Evolutionary conservation across 163 green algal species (phyloP).

Genomic region (Chlamydomonas reinhardtii): DNA sequence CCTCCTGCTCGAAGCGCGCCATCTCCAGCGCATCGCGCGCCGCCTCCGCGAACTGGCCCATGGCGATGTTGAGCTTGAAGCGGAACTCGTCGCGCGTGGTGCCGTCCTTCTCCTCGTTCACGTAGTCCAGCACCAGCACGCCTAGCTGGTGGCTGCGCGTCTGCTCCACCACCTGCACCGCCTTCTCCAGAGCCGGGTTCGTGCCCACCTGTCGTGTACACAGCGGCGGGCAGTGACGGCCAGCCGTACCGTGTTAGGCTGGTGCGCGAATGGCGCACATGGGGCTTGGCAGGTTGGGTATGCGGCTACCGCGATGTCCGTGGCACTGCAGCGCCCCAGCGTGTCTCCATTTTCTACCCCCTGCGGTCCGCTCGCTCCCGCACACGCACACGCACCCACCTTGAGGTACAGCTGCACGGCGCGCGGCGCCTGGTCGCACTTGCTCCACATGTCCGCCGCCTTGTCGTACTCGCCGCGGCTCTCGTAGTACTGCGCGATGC

Average conservation of each 20-base stretch:
- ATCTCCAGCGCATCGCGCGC: slow-evolving; percentile 66
- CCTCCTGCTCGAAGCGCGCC: slow-evolving; percentile 69
- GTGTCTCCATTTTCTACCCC: too few species aligned
- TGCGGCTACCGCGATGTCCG: too few species aligned
- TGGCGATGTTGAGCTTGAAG: slow-evolving; percentile 73
- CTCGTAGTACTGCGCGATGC: slow-evolving; percentile 80
- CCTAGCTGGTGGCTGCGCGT: slow-evolving; percentile 55
- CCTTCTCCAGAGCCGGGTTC: slow-evolving; percentile 58
- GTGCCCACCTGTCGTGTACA: slow-evolving; percentile 58
- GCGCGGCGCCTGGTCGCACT: slow-evolving; percentile 57
- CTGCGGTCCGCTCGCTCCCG: too few species aligned
- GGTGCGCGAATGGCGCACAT: too few species aligned
- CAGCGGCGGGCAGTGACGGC: background rate
- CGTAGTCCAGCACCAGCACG: slow-evolving; percentile 64
- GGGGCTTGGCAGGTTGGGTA: too few species aligned
- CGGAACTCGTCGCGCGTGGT: slow-evolving; percentile 47
- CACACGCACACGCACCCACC: slow-evolving; percentile 32
- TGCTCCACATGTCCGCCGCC: slow-evolving; percentile 72
- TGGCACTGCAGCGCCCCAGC: too few species aligned
- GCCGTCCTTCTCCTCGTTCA: slow-evolving; percentile 64
- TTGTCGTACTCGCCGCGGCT: slow-evolving; percentile 62
- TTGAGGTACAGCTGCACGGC: slow-evolving; percentile 71
- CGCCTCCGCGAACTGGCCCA: slow-evolving; percentile 67
- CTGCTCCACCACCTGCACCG: slow-evolving; percentile 63
- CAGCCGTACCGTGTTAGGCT: too few species aligned